Percentiles rank a stretch among this genome's conserved stretches.
phyloP scores from a whole-genome alignment of 495 filamentous ascomycete species.

The Letharia lupina region DNA sequence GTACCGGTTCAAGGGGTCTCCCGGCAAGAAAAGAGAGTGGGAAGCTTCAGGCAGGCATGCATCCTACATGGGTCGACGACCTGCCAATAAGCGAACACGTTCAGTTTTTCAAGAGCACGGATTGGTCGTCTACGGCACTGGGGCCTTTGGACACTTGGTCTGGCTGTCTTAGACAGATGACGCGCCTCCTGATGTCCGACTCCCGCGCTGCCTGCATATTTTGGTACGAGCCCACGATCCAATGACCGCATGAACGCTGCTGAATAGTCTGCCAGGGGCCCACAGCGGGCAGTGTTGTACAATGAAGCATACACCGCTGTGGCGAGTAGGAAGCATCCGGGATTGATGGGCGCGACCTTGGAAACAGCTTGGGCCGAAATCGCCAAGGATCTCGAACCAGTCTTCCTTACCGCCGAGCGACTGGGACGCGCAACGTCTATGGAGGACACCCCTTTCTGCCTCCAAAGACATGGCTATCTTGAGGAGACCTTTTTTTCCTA shows the following conservation, averaged over 20 bases:
- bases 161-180: constrained; percentile 52
- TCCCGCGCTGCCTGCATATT: constrained; percentile 57
- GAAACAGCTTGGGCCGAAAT: constrained; percentile 18
- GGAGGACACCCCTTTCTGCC: not conserved
- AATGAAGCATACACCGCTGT: constrained; percentile 61
- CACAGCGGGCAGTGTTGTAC: constrained; percentile 65
- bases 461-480: not conserved
- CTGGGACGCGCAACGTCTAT: not conserved
- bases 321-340: constrained; percentile 59
- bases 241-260: not conserved
- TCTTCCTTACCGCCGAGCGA: not conserved
- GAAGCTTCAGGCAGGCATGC: constrained; percentile 19
- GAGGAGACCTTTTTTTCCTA: constrained; percentile 2
- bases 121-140: constrained; percentile 54
- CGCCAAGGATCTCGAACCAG: not conserved
- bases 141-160: constrained; percentile 57
- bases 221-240: not conserved
- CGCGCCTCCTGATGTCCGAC: constrained; percentile 57
- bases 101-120: constrained; percentile 50
- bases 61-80: constrained; percentile 39
- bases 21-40: not conserved
- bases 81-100: constrained; percentile 37
- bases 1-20: not conserved
- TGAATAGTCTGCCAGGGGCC: not conserved
- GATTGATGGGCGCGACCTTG: constrained; percentile 55